A percentile compares a stretch with the other conserved stretches of the same genome.
Evolutionary conservation across 2,329 filamentous ascomycete genomes (phyloP).

Genomic region (Teratosphaeriaceae sp.): DNA sequence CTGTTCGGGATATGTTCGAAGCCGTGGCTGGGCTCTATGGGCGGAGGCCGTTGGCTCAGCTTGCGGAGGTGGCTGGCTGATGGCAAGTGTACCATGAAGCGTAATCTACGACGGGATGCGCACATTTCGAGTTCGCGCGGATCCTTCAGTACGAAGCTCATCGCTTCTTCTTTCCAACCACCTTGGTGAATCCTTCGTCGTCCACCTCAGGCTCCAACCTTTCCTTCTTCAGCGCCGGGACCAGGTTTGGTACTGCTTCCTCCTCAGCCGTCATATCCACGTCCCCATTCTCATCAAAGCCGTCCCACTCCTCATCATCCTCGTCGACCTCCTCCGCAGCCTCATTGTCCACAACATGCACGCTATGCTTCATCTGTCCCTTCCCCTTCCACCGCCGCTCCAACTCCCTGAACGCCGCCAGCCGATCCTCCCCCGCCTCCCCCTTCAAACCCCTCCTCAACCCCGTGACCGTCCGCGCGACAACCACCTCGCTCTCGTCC

Average conservation of each 20-base stretch:
- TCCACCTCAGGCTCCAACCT: slow-evolving; percentile 52
- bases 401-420: slow-evolving; percentile 75
- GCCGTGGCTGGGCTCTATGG: slow-evolving; percentile 61
- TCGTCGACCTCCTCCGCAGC: slow-evolving; percentile 51
- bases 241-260: slow-evolving; percentile 56
- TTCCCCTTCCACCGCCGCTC: slow-evolving; percentile 68
- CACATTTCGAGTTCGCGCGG: too few relatives aligned
- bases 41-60: slow-evolving; percentile 42
- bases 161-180: slow-evolving; percentile 29
- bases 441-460: slow-evolving; percentile 59
- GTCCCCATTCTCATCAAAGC: slow-evolving; percentile 43
- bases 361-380: slow-evolving; percentile 49
- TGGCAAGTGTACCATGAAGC: not conserved
- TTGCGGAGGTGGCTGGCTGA: slow-evolving; percentile 2
- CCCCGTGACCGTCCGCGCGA: slow-evolving; percentile 66
- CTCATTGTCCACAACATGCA: slow-evolving; percentile 53
- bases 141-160: not conserved
- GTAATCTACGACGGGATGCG: too few relatives aligned
- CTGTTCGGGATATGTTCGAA: slow-evolving; percentile 70
- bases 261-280: slow-evolving; percentile 51
- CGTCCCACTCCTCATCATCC: slow-evolving; percentile 41
- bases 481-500: slow-evolving; percentile 72
- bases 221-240: slow-evolving; percentile 51
- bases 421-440: slow-evolving; percentile 61
- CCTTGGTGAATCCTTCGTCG: slow-evolving; percentile 35